Evolutionary conservation across 306 rosid species (phyloP).

Genomic region (Biancaea sappan): DNA sequence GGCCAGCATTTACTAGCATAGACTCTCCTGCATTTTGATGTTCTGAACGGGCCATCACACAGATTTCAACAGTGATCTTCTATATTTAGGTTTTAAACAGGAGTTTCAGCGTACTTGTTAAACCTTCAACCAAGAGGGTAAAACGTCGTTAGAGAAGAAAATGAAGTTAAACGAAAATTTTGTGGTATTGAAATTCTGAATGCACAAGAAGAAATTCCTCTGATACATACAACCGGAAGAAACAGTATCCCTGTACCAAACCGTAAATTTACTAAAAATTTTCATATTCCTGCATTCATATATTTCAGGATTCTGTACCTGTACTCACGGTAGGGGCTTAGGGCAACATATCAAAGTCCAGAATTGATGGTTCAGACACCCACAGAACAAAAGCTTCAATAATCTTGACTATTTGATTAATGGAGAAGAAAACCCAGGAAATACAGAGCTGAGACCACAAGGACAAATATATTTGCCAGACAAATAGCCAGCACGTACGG

Average conservation of each 20-base stretch:
- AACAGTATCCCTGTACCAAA: background rate
- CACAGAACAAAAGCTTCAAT: background rate
- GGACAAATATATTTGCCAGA: background rate
- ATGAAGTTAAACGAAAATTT: background rate
- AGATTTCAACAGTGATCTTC: conserved; percentile 38
- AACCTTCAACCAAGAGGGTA: background rate
- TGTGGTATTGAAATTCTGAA: background rate
- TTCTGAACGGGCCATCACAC: conserved; percentile 59
- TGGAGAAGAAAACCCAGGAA: background rate
- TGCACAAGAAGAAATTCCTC: background rate
- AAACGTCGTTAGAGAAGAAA: background rate
- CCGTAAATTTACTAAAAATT: background rate
- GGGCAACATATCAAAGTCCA: conserved; percentile 7
- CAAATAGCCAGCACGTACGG: background rate
- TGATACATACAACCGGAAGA: background rate
- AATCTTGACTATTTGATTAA: background rate
- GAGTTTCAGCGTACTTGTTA: background rate
- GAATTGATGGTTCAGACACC: background rate
- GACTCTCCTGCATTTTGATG: conserved; percentile 37
- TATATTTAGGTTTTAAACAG: background rate
- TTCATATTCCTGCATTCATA: background rate
- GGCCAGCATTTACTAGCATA: conserved; percentile 34
- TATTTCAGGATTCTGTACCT: background rate
- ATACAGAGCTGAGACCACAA: background rate
- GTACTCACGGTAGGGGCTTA: background rate